phyloP scores from a whole-genome alignment of 441 rosid species.

The Euphorbia schlechtendalii region DNA sequence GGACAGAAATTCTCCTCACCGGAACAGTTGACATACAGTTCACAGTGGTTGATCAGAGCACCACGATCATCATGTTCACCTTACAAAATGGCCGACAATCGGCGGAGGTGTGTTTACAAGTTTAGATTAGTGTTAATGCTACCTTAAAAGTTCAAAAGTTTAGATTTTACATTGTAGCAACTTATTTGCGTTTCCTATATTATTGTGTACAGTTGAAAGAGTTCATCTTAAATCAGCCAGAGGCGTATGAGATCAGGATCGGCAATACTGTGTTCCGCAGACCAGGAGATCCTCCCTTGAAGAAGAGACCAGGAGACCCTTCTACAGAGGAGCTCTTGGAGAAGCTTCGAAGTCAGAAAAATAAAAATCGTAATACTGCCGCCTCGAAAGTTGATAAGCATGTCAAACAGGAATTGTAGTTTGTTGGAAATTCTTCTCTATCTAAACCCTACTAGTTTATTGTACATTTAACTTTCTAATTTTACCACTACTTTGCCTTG shows the following conservation, averaged over 20 bases:
- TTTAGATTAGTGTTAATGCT: neutral
- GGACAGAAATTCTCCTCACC: constrained; percentile 62
- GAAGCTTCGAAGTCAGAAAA: constrained; percentile 31
- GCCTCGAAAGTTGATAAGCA: constrained; percentile 16
- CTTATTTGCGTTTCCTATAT: neutral
- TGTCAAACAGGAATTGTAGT: constrained; percentile 56
- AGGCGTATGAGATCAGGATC: constrained; percentile 79
- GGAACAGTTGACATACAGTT: constrained; percentile 64
- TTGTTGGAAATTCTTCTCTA: no score
- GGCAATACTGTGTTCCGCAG: constrained; percentile 65
- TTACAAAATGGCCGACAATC: constrained; percentile 50
- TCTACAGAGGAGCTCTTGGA: constrained; percentile 40
- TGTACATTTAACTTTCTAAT: neutral
- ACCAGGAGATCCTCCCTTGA: constrained; percentile 71
- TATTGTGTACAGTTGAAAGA: constrained; percentile 55
- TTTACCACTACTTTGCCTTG: no score
- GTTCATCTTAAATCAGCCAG: constrained; percentile 60
- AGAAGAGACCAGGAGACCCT: no score
- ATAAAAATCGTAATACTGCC: constrained; percentile 13
- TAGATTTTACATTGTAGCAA: neutral
- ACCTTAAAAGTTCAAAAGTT: neutral
- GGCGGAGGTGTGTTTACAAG: constrained; percentile 36
- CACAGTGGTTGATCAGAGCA: constrained; percentile 58
- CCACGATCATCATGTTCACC: constrained; percentile 61
- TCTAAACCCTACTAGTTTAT: no score